A percentile compares a stretch with the other conserved stretches of the same genome.
These are phyloP conservation scores for Colletotrichum shisoi DNA, from an alignment of 2,329 filamentous ascomycete genomes.

Conservation along the genomic window DNA sequence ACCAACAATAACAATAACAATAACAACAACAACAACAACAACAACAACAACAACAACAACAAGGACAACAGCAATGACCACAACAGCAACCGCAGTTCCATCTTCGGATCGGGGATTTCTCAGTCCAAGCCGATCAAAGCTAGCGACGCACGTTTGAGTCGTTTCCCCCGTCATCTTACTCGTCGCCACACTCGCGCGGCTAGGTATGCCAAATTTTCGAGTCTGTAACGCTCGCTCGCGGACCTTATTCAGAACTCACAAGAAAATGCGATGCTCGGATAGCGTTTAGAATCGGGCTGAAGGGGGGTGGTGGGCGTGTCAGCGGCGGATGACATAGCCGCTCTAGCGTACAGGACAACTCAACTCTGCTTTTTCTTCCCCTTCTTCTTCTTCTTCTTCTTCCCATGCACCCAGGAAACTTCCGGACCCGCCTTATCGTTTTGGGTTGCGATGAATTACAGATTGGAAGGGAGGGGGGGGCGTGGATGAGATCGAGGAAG, in stretches of 20 bases:
- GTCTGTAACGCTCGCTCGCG: constrained; percentile 33
- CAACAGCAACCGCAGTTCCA: background rate
- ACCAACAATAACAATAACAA: background rate
- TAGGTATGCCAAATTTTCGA: constrained; percentile 30
- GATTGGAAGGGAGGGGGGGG: background rate
- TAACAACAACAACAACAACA: background rate
- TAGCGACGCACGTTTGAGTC: constrained; percentile 35
- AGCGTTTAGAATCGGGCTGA: constrained; percentile 35
- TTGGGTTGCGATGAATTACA: constrained; percentile 27
- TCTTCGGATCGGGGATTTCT: constrained; percentile 24
- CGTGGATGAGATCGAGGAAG: constrained; percentile 26
- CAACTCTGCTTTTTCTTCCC: constrained; percentile 19
- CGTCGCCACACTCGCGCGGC: constrained; percentile 29
- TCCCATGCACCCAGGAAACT: constrained; percentile 21
- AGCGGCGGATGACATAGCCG: constrained; percentile 37
- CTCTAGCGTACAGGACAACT: constrained; percentile 37
- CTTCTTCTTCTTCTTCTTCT: constrained; percentile 2
- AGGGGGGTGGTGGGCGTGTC: constrained; percentile 35
- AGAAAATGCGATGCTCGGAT: constrained; percentile 25
- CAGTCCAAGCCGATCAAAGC: constrained; percentile 13
- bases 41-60: background rate
- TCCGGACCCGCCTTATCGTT: constrained; percentile 31
- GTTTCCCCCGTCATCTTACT: constrained; percentile 27
- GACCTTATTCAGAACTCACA: constrained; percentile 28
- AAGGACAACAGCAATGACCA: background rate